Evolutionary conservation across 2,329 filamentous ascomycete genomes (phyloP), one percentile per base, ranked within the genome.

Genomic region (Beauveria sp.): DNA sequence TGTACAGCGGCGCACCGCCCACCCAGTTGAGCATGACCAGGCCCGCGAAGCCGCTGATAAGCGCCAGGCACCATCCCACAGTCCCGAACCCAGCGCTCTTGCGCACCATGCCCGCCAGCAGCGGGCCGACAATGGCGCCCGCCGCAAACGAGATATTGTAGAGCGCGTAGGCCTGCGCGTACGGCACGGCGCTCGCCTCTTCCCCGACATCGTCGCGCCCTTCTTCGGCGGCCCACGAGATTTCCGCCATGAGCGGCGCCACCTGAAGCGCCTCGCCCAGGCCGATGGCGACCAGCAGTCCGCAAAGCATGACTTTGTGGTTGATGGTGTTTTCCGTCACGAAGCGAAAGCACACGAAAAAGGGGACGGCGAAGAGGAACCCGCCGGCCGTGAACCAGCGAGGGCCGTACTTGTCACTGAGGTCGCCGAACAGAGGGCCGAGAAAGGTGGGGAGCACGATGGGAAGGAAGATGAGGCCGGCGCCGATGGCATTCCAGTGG

Each of bases 111-210:
- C 73, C 73, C 16, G 72, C 71, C 64, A 74, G 64, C 10, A 74
- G 66, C 6, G 73, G 73, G 1, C 73, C 73, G 18, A 70, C 46
- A 38, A 74, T 58, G 20, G 71, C 67, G 2, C 73, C 73, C 5
- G 66, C 69, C 3, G 72, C 71, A 58, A 68, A 74, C 8, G 73
- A 70, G 62, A 74, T 68, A 53, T 73, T 75, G 61, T 73, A 74
- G 42, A 74, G 62, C 3, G 71, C 72, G 55, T 74, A 74, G 2
- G 70, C 71, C 22, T 72, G 70, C 12, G 72, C 73, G 59, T 72
- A 72, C 7, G 73, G 71, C 16, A 66, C 67, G 18, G 66, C 64
- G 12, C 57, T 63, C 53, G 70, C 64, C 6, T 60, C 56, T 1
- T 34, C 56, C 5, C 30, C 55, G 8, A 5, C 30, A 1, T 43